A percentile compares a stretch with the other conserved stretches of the same genome.
These are phyloP conservation scores for Ophioceras dolichostomum DNA, from an alignment of 2,329 filamentous ascomycete genomes.

Conservation along the genomic window DNA sequence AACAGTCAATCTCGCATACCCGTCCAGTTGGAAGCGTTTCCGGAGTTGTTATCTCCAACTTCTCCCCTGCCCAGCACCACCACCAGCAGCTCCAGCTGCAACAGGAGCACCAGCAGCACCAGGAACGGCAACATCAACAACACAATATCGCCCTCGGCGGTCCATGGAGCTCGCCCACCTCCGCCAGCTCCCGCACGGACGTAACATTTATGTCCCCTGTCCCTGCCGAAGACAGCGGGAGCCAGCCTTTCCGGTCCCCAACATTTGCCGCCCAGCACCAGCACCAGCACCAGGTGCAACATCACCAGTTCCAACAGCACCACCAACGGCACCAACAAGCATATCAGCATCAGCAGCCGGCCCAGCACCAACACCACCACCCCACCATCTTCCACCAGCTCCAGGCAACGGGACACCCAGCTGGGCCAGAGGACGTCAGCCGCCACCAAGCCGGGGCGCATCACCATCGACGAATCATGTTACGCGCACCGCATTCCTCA, in stretches of 20 bases:
- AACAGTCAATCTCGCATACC: too few species aligned
- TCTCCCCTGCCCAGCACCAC: background rate
- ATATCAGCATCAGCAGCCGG: background rate
- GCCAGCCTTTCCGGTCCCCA: background rate
- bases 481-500: conserved; percentile 8
- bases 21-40: background rate
- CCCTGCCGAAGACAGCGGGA: background rate
- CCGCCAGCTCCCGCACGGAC: background rate
- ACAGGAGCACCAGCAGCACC: background rate
- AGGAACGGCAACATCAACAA: background rate
- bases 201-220: background rate
- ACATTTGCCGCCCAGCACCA: background rate
- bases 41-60: background rate
- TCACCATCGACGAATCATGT: conserved; percentile 14
- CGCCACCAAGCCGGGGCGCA: too few species aligned
- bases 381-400: background rate
- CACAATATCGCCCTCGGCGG: background rate
- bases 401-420: background rate
- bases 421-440: too few species aligned
- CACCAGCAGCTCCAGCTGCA: background rate
- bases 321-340: background rate
- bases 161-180: background rate
- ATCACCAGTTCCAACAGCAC: background rate
- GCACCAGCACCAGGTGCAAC: too few species aligned
- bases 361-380: background rate